These are phyloP conservation scores for Yamadazyma ubonensis DNA, from an alignment of 805 yeast species.

Conservation along the genomic window DNA sequence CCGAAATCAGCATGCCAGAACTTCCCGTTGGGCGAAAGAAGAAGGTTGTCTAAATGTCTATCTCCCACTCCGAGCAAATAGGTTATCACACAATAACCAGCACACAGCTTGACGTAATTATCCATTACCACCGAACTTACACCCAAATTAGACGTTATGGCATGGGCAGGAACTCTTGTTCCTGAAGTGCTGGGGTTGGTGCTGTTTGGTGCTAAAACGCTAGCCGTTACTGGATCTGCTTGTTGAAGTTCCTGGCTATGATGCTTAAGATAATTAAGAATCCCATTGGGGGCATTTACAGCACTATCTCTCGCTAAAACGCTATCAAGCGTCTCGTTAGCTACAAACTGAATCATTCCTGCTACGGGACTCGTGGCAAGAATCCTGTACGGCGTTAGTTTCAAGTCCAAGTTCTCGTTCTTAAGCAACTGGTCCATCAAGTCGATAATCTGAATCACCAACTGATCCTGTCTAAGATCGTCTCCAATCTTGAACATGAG, in stretches of 20 bases:
- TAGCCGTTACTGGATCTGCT: constrained; percentile 24
- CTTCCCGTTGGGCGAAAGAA: constrained; percentile 74
- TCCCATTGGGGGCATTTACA: constrained; percentile 54
- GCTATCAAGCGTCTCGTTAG: constrained; percentile 83
- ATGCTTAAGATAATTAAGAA: constrained; percentile 64
- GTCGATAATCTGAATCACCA: constrained; percentile 89
- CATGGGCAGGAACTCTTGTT: constrained; percentile 26
- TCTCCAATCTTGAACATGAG: constrained; percentile 95
- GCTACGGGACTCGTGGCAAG: constrained; percentile 88
- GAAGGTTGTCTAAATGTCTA: constrained; percentile 87
- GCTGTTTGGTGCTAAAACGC: constrained; percentile 15
- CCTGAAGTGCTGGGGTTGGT: constrained; percentile 11
- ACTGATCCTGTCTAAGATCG: constrained; percentile 93
- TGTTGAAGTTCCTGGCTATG: constrained; percentile 43
- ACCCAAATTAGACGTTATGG: constrained; percentile 40
- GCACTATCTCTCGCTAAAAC: constrained; percentile 36
- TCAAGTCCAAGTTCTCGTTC: constrained; percentile 86
- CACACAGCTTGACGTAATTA: constrained; percentile 89
- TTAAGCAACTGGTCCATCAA: constrained; percentile 86
- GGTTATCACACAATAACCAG: constrained; percentile 96
- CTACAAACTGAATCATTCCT: constrained; percentile 93
- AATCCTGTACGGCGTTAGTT: constrained; percentile 84
- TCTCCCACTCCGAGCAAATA: constrained; percentile 96
- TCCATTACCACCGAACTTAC: constrained; percentile 77
- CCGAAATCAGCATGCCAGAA: constrained; percentile 99